phyloP scores from a whole-genome alignment of 2,329 filamentous ascomycete species.

The Ophiostoma pallidulum region DNA sequence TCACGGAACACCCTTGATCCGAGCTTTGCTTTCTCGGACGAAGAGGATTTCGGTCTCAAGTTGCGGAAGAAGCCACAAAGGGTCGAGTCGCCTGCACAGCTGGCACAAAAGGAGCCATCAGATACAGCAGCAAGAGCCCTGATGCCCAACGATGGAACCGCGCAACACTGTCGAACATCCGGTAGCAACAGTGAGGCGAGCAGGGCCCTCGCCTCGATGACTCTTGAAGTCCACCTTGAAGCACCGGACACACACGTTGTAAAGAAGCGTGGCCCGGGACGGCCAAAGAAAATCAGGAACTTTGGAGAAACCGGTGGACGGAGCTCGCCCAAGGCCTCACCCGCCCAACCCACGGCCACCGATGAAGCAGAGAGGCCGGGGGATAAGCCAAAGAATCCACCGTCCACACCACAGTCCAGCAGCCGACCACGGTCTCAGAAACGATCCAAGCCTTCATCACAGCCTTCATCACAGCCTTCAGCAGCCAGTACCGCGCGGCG shows the following conservation, averaged over 20 bases:
- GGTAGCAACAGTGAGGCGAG: too few relatives aligned
- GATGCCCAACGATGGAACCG: too few relatives aligned
- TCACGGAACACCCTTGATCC: conserved; percentile 19
- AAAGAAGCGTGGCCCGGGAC: neutral
- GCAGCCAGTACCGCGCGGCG: too few relatives aligned
- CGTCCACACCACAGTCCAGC: neutral
- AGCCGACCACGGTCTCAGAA: neutral
- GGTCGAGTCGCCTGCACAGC: neutral
- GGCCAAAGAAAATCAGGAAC: neutral
- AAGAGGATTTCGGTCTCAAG: conserved; percentile 21
- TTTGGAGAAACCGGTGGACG: too few relatives aligned
- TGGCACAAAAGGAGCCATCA: neutral
- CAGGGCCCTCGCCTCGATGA: too few relatives aligned
- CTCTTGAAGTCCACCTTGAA: too few relatives aligned
- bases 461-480: too few relatives aligned
- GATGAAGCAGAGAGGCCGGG: neutral
- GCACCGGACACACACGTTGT: neutral
- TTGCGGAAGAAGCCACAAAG: neutral
- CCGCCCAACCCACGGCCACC: neutral
- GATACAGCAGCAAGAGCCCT: neutral
- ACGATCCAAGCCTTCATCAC: too few relatives aligned
- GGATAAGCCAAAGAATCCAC: too few relatives aligned
- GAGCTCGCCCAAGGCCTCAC: too few relatives aligned
- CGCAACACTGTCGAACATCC: too few relatives aligned
- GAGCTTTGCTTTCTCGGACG: conserved; percentile 27